Conservation (phyloP, 371 early-diverging fungal species). For the Parasitella parasitica region DNA sequence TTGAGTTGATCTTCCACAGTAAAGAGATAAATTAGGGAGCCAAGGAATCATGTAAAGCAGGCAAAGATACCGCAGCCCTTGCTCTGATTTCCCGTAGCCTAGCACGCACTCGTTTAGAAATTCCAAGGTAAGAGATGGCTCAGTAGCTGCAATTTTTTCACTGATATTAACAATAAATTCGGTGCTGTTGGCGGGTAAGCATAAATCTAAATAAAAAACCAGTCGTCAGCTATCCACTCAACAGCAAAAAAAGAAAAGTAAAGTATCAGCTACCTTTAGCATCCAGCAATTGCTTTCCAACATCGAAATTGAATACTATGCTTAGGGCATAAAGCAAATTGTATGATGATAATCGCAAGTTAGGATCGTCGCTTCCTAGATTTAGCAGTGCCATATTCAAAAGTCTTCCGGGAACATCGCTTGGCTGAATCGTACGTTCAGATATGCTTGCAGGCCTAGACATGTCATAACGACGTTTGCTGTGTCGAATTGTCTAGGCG, state of each 20-base stretch:
- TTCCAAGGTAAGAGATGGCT: constrained; percentile 80
- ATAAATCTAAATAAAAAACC: constrained; percentile 57
- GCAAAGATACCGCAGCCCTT: constrained; percentile 68
- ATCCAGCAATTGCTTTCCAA: constrained; percentile 73
- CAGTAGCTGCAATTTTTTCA: constrained; percentile 70
- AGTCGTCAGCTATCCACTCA: not conserved
- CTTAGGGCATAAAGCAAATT: constrained; percentile 79
- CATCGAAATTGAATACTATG: constrained; percentile 74
- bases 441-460: constrained; percentile 58
- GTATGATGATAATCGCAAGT: constrained; percentile 78
- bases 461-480: constrained; percentile 65
- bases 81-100: constrained; percentile 74
- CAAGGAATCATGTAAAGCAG: constrained; percentile 88
- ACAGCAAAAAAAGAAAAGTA: not conserved
- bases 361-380: constrained; percentile 75
- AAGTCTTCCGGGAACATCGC: constrained; percentile 87
- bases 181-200: constrained; percentile 83
- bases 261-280: constrained; percentile 57
- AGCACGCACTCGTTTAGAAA: constrained; percentile 81
- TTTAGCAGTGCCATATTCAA: constrained; percentile 88
- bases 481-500: constrained; percentile 62
- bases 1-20: constrained; percentile 38
- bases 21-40: constrained; percentile 74
- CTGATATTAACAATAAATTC: constrained; percentile 78
- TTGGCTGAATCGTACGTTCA: constrained; percentile 75